Conservation (phyloP, 1,139 yeast genomes). For the Meyerozyma sp. region DNA sequence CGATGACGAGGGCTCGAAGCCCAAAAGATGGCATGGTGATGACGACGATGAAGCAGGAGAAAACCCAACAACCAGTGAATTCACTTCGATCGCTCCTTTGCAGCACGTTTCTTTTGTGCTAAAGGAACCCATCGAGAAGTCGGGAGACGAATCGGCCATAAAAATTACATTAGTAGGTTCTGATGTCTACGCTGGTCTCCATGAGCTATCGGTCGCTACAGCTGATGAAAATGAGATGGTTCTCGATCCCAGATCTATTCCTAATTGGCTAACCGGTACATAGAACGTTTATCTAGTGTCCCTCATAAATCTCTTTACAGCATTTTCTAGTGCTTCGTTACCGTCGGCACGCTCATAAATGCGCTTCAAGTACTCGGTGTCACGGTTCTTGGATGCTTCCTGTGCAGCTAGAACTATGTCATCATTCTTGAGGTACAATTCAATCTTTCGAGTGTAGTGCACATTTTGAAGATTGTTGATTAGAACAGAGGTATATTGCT, state of each 20-base stretch:
- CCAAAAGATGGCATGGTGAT: constrained; percentile 11
- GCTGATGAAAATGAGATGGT: constrained; percentile 28
- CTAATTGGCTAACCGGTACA: constrained; percentile 72
- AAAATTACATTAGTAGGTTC: constrained; percentile 55
- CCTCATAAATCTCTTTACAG: constrained; percentile 17
- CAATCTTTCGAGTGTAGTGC: constrained; percentile 38
- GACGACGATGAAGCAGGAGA: constrained; percentile 16
- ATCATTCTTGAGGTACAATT: constrained; percentile 47
- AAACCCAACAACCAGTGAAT: constrained; percentile 24
- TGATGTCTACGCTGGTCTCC: constrained; percentile 81
- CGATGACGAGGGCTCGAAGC: constrained; percentile 14
- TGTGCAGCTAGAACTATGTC: constrained; percentile 54
- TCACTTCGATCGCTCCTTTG: constrained; percentile 49
- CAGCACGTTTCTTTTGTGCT: constrained; percentile 45
- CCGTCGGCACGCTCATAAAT: constrained; percentile 22
- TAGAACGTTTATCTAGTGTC: constrained; percentile 13
- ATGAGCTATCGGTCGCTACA: constrained; percentile 52
- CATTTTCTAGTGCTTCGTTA: constrained; percentile 16
- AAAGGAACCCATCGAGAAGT: constrained; percentile 16
- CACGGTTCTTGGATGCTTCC: constrained; percentile 56
- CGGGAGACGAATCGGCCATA: constrained; percentile 21
- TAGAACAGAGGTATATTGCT: constrained; percentile 29
- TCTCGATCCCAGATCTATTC: constrained; percentile 51
- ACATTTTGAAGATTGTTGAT: constrained; percentile 29
- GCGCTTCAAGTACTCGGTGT: constrained; percentile 34